phyloP scores from a whole-genome alignment of 2,329 filamentous ascomycete species.

The Byssochlamys sp. region DNA sequence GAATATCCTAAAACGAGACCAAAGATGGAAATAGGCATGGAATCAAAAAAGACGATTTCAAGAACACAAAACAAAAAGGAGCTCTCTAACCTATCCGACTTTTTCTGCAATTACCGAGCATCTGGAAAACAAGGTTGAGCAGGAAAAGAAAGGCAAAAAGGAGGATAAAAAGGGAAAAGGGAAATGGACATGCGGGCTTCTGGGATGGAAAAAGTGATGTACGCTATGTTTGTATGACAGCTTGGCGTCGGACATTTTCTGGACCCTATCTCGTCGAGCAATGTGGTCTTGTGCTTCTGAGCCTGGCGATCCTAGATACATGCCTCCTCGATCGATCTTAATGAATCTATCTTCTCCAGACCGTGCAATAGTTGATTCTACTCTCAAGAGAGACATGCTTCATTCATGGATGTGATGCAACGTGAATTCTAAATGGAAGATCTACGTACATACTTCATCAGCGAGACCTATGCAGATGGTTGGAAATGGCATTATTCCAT shows the following conservation, averaged over 20 bases:
- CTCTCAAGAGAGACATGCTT: neutral
- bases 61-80: slow-evolving; percentile 1
- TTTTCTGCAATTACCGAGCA: neutral
- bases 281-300: neutral
- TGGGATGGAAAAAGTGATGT: neutral
- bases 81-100: neutral
- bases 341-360: neutral
- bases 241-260: too few relatives aligned
- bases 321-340: neutral
- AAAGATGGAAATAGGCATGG: slow-evolving; percentile 11
- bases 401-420: neutral
- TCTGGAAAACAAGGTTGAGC: neutral
- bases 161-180: neutral
- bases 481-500: neutral
- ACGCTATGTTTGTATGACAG: neutral
- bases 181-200: neutral
- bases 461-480: neutral
- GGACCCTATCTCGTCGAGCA: neutral
- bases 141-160: neutral
- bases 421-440: neutral
- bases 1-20: neutral
- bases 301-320: neutral
- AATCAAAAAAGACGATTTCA: slow-evolving; percentile 9
- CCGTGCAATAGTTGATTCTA: neutral
- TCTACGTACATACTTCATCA: neutral